Conservation (phyloP, 192 early-diverging fungal species). For the Coemansia sp. region DNA sequence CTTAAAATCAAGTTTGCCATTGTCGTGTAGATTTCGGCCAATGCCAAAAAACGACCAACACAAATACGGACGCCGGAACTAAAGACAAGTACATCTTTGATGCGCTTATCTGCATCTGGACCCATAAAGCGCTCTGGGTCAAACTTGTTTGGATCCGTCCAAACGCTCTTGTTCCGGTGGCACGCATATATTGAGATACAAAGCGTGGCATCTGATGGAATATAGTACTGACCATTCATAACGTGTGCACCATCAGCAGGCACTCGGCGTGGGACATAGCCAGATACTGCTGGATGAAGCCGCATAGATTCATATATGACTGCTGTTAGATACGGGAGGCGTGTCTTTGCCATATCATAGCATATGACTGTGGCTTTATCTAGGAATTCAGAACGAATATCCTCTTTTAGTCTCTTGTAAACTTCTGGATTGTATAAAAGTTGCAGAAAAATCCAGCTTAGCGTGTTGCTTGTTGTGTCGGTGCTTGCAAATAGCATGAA, state of each 20-base stretch:
- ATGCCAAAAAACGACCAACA: conserved; percentile 38
- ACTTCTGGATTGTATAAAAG: conserved; percentile 34
- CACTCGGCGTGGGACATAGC: conserved; percentile 25
- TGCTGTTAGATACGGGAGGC: conserved; percentile 36
- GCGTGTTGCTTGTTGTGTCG: conserved; percentile 54
- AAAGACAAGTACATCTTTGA: conserved; percentile 30
- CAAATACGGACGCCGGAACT: conserved; percentile 42
- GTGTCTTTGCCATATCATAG: conserved; percentile 21
- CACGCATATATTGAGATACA: conserved; percentile 25
- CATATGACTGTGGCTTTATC: conserved; percentile 9
- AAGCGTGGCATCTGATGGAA: conserved; percentile 24
- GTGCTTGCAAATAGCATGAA: conserved; percentile 43
- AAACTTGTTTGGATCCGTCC: conserved; percentile 27
- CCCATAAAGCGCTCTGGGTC: conserved; percentile 38
- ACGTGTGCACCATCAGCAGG: conserved; percentile 18
- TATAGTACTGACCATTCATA: conserved; percentile 3
- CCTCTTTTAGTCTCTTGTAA: conserved; percentile 21
- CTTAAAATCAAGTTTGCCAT: conserved; percentile 44
- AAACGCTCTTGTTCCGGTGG: conserved; percentile 28
- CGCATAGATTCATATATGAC: conserved; percentile 50
- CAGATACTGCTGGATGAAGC: conserved; percentile 20
- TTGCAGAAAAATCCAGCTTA: conserved; percentile 36
- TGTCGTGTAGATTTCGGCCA: conserved; percentile 41
- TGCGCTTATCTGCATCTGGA: conserved; percentile 4
- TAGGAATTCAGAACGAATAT: conserved; percentile 25